Evolutionary conservation across 352 stramenopile genomes (phyloP), one percentile per base, ranked within the genome.

Genomic region (Globisporangium takayamanum): DNA sequence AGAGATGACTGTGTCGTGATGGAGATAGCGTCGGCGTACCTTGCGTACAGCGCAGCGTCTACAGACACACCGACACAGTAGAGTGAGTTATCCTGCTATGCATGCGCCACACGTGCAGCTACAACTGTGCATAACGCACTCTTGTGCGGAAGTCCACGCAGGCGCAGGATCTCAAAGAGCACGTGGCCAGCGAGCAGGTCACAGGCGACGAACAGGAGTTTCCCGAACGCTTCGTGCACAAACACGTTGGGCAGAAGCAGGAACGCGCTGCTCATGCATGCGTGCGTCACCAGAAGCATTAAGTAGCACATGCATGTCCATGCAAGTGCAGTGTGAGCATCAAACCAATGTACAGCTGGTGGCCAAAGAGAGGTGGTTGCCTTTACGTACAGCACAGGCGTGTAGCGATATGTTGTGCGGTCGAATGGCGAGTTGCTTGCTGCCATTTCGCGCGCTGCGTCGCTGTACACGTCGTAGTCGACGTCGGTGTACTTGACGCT

Each of bases 401-500:
- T 98, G 76, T 99, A 99, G 57, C 97, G 95, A 80, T 99, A 99
- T 6, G 97, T 99, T 30, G 96, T 96, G 60, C 97, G 87, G 54
- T 96, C 84, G 64, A 98, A 99, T 0, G 97, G 96, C 50, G 89
- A 97, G 65, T 88, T 67, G 41, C 88, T 87, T 12, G 77, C 53
- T 20, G 81, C 76, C 44, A 99, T 74, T 63, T 98, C 85, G 22
- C 80, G 69, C 18, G 97, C 96, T 5, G 95, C 97, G 76, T 99
- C 97, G 26, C 88, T 96, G 78, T 99, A 99, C 22, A 99, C 97
- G 49, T 98, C 81, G 74, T 99, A 99, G 77, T 99, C 97, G 42
- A 99, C 92, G 62, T 99, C 97, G 16, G 97, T 99, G 71, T 99
- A 99, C 60, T 96, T 96, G 57, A 96, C 84, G 30, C 64, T 51